Percentiles rank a stretch among this genome's conserved stretches.
These are phyloP conservation scores for Mycena filopes DNA, from an alignment of 768 basidiomycete species.

Conservation along the genomic window DNA sequence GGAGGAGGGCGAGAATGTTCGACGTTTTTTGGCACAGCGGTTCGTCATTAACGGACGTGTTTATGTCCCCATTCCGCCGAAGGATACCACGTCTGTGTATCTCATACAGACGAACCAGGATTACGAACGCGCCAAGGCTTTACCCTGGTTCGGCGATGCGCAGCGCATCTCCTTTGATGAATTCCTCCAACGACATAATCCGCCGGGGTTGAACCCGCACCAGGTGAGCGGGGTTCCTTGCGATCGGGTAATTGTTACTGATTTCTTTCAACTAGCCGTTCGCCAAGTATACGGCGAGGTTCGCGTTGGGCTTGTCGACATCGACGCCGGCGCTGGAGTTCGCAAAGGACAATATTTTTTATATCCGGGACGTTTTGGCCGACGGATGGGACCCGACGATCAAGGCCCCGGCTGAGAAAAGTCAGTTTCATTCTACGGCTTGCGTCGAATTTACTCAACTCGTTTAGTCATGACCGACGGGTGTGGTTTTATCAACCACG, in stretches of 20 bases:
- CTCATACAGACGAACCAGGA: conserved; percentile 69
- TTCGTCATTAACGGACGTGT: conserved; percentile 75
- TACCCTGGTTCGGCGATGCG: conserved; percentile 57
- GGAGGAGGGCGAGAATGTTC: conserved; percentile 45
- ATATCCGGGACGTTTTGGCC: conserved; percentile 58
- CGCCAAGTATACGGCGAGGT: conserved; percentile 74
- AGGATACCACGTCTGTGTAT: conserved; percentile 66
- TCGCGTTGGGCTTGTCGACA: conserved; percentile 73
- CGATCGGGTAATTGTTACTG: neutral
- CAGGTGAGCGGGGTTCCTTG: conserved; percentile 65
- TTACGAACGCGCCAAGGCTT: conserved; percentile 51
- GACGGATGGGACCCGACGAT: conserved; percentile 43
- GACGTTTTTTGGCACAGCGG: conserved; percentile 52
- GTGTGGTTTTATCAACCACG: conserved; percentile 74
- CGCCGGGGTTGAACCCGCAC: conserved; percentile 56
- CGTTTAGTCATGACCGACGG: conserved; percentile 72
- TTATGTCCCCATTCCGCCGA: conserved; percentile 70
- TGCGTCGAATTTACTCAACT: neutral
- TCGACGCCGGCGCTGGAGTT: conserved; percentile 71
- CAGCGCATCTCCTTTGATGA: conserved; percentile 55
- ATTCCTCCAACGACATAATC: conserved; percentile 76
- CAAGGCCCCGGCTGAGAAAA: conserved; percentile 63
- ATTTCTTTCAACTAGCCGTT: conserved; percentile 57
- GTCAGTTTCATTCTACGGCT: neutral
- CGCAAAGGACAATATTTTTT: conserved; percentile 56